Percentiles rank a stretch among this genome's conserved stretches.
These are phyloP conservation scores for Mortierella sp. DNA, from an alignment of 371 early-diverging fungal species.

Conservation along the genomic window DNA sequence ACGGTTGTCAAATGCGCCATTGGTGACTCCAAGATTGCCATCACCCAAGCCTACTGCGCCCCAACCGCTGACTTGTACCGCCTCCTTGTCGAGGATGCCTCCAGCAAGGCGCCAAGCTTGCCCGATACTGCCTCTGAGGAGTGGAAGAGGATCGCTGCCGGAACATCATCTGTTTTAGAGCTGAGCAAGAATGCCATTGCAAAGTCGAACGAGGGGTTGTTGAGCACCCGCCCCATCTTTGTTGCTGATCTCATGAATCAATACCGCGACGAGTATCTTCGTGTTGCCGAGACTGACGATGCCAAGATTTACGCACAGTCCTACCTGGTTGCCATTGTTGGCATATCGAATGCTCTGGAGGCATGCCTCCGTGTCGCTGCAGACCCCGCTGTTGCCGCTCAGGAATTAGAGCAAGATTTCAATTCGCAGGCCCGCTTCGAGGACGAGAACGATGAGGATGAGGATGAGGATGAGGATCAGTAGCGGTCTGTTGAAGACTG, in stretches of 20 bases:
- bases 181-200: slow-evolving; percentile 29
- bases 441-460: slow-evolving; percentile 1
- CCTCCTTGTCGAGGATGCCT: slow-evolving; percentile 9
- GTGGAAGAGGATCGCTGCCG: slow-evolving; percentile 14
- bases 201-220: slow-evolving; percentile 19
- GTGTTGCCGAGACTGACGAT: slow-evolving; percentile 5
- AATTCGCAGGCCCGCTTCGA: slow-evolving; percentile 3
- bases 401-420: slow-evolving; percentile 9
- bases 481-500: background rate
- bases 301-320: slow-evolving; percentile 15
- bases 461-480: background rate
- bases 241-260: slow-evolving; percentile 14
- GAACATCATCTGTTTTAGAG: slow-evolving; percentile 18
- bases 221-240: slow-evolving; percentile 26
- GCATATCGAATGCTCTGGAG: slow-evolving; percentile 29
- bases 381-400: slow-evolving; percentile 15
- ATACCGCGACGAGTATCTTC: slow-evolving; percentile 27
- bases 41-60: slow-evolving; percentile 3
- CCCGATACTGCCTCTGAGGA: slow-evolving; percentile 19
- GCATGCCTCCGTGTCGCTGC: slow-evolving; percentile 27
- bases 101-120: background rate
- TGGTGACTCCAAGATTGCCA: background rate
- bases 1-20: background rate
- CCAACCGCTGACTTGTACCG: slow-evolving; percentile 33
- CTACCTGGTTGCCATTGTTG: slow-evolving; percentile 16